phyloP scores from a whole-genome alignment of 768 basidiomycete genomes.

The Epithele typhae region DNA sequence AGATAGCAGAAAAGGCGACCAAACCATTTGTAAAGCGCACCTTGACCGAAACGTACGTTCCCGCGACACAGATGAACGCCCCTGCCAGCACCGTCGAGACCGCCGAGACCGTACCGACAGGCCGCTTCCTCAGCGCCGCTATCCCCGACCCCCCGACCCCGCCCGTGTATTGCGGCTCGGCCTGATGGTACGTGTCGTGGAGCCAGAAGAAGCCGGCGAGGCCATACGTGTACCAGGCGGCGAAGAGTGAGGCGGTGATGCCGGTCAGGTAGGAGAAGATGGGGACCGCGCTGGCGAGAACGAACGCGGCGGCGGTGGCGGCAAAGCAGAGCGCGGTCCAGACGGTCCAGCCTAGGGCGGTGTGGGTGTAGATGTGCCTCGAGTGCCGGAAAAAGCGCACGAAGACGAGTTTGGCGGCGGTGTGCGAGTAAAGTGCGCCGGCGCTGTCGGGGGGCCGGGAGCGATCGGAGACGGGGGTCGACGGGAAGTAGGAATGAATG shows the following conservation, averaged over 20 bases:
- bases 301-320: conserved; percentile 37
- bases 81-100: conserved; percentile 43
- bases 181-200: conserved; percentile 39
- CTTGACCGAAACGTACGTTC: conserved; percentile 50
- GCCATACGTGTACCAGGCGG: conserved; percentile 58
- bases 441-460: conserved; percentile 15
- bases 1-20: too few relatives aligned
- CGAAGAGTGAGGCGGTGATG: conserved; percentile 49
- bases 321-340: conserved; percentile 43
- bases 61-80: conserved; percentile 48
- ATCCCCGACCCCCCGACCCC: too few relatives aligned
- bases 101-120: conserved; percentile 32
- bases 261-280: conserved; percentile 54
- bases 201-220: conserved; percentile 52
- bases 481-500: too few relatives aligned
- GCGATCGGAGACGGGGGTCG: too few relatives aligned
- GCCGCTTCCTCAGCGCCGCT: conserved; percentile 28
- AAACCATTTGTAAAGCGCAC: conserved; percentile 22
- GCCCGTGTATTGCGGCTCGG: too few relatives aligned
- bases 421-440: conserved; percentile 44
- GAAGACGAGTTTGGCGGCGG: conserved; percentile 51
- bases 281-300: conserved; percentile 47
- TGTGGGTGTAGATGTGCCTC: conserved; percentile 47
- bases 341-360: conserved; percentile 42
- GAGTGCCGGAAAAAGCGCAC: conserved; percentile 46